Evolutionary conservation across 1,139 yeast species (phyloP).

Genomic region (Komagataea norvegica): DNA sequence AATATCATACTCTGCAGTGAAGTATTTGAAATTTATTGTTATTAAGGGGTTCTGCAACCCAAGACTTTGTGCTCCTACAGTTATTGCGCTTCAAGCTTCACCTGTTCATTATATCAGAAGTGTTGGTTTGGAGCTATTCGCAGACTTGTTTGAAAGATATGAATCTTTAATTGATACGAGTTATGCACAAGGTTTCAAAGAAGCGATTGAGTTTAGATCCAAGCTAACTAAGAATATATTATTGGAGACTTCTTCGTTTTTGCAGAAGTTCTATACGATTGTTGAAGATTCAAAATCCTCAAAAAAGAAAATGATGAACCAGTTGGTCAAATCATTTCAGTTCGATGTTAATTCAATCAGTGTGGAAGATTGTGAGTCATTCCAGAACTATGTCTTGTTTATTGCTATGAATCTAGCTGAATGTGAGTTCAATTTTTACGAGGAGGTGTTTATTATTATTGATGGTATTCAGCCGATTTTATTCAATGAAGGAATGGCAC

Average conservation of each 20-base stretch:
- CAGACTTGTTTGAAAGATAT: slow-evolving; percentile 54
- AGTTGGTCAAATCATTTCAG: slow-evolving; percentile 34
- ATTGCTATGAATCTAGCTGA: slow-evolving; percentile 35
- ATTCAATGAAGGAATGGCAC: slow-evolving; percentile 7
- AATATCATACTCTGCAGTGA: slow-evolving; percentile 45
- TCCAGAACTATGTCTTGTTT: slow-evolving; percentile 34
- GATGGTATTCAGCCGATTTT: slow-evolving; percentile 15
- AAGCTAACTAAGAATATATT: slow-evolving; percentile 10
- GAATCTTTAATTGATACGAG: slow-evolving; percentile 66
- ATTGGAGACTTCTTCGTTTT: slow-evolving; percentile 19
- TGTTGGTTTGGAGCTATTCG: slow-evolving; percentile 50
- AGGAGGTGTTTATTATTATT: slow-evolving; percentile 36
- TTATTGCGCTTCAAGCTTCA: slow-evolving; percentile 66
- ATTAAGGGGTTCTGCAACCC: slow-evolving; percentile 74
- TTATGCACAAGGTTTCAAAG: slow-evolving; percentile 58
- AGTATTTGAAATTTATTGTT: slow-evolving; percentile 51
- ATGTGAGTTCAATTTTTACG: slow-evolving; percentile 31
- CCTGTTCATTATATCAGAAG: slow-evolving; percentile 38
- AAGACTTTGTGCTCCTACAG: slow-evolving; percentile 58
- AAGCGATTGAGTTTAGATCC: slow-evolving; percentile 43
- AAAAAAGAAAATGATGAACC: slow-evolving; percentile 41
- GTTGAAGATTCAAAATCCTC: slow-evolving; percentile 41
- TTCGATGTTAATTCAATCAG: slow-evolving; percentile 25
- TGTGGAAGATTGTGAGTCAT: slow-evolving; percentile 15
- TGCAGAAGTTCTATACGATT: slow-evolving; percentile 38